Conservation (phyloP, 2,329 filamentous ascomycete genomes). For the Epichloe gansuensis region DNA sequence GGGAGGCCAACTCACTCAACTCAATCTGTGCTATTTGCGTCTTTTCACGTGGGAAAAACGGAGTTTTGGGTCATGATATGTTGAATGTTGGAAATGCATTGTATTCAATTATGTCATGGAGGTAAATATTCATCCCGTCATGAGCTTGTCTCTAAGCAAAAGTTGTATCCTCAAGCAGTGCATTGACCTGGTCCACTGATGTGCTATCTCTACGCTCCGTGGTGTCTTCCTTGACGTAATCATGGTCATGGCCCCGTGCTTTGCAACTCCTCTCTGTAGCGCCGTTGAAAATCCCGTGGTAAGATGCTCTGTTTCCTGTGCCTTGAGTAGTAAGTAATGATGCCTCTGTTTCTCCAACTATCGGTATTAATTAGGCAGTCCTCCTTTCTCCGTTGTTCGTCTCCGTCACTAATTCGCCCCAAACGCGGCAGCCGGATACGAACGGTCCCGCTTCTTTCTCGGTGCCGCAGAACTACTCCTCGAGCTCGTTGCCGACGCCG, state of each 20-base stretch:
- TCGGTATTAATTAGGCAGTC: not conserved
- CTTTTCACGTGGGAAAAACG: constrained; percentile 2
- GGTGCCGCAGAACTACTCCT: constrained; percentile 41
- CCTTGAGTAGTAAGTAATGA: too few relatives aligned
- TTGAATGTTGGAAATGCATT: not conserved
- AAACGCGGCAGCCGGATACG: constrained; percentile 52
- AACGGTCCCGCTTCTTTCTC: constrained; percentile 46
- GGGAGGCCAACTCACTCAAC: not conserved
- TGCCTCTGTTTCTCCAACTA: too few relatives aligned
- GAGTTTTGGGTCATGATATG: constrained; percentile 1
- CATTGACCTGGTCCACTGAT: too few relatives aligned
- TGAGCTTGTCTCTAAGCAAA: not conserved
- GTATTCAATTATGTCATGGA: not conserved
- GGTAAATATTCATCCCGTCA: not conserved
- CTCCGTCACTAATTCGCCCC: constrained; percentile 16
- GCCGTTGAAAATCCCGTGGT: too few relatives aligned
- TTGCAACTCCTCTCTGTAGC: too few relatives aligned
- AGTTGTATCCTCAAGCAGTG: too few relatives aligned
- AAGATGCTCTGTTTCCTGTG: too few relatives aligned
- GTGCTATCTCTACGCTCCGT: too few relatives aligned
- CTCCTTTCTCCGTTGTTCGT: not conserved
- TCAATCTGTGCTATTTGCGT: constrained; percentile 2
- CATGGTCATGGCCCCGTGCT: too few relatives aligned
- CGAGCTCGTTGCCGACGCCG: constrained; percentile 35
- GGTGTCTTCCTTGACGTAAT: too few relatives aligned